Conservation (phyloP, 2,329 filamentous ascomycete species). For the Ceratocystis destructans region DNA sequence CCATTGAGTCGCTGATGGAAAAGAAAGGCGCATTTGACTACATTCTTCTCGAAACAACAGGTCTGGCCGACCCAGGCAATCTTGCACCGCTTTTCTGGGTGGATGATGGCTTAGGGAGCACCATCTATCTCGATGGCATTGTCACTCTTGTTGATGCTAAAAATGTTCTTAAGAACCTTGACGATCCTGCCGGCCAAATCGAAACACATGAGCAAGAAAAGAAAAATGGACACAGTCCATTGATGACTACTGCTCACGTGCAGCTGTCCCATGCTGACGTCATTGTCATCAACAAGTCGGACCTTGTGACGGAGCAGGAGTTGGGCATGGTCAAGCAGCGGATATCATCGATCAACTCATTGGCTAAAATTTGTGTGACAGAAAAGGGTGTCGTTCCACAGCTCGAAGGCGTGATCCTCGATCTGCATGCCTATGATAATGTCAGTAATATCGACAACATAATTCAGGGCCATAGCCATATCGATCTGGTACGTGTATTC, state of each 20-base stretch:
- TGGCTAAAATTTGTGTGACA: conserved; percentile 74
- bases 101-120: conserved; percentile 86
- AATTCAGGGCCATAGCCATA: conserved; percentile 71
- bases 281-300: conserved; percentile 84
- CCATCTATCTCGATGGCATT: conserved; percentile 92
- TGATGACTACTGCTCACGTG: conserved; percentile 83
- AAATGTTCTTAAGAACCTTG: conserved; percentile 70
- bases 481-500: conserved; percentile 56
- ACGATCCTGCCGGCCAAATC: conserved; percentile 50
- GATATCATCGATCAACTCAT: conserved; percentile 72
- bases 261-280: conserved; percentile 97
- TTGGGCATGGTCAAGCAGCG: conserved; percentile 55
- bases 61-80: conserved; percentile 87
- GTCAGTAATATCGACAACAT: conserved; percentile 59
- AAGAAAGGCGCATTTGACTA: conserved; percentile 92
- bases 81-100: conserved; percentile 96
- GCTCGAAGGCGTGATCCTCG: conserved; percentile 73
- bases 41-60: conserved; percentile 91
- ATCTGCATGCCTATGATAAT: conserved; percentile 84
- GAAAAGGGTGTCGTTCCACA: conserved; percentile 65
- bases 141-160: conserved; percentile 92
- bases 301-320: conserved; percentile 60
- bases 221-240: conserved; percentile 46
- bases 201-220: conserved; percentile 39
- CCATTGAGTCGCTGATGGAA: conserved; percentile 91